Base-by-base conservation (phyloP, 1,139 yeast species). In the Arxiozyma slooffiae region DNA sequence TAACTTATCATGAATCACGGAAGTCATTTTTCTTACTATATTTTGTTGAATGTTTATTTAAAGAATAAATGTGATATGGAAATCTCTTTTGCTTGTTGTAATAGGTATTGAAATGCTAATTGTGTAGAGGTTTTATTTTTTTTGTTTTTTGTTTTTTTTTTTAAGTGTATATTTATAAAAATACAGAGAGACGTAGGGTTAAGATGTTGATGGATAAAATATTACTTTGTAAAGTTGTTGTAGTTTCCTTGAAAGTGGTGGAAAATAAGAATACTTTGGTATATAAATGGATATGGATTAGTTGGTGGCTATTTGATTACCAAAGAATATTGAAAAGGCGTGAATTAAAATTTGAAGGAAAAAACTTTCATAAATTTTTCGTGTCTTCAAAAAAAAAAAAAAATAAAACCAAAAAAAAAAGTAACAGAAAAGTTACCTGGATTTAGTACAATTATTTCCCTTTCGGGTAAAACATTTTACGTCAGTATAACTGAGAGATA, bases 1-100 rank as follows among this genome's bases (percentile, higher is more conserved):
- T 22, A 53, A 44, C 24, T 48, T 41, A 17, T 51, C 50, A 41
- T 46, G 48, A 7, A 50, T 49, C 18, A 46, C 46, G 11, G 54
- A 44, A 9, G 53, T 47, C 53, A 53, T 47, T 11, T 42, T 24
- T 40, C 20, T 16, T 38, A 9, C 23, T 24, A 23, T 40, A 22
- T 24, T 23, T n/a, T 22, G 18, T 39, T 22, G 14, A 21, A 24
- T 38, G 20, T 3, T 16, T 30, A 30, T 30, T 30, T 14, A 30
- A 30, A 30, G n/a, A 30, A 14, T 14, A 30, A 14, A 11, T 30
- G 14, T 5, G 36, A 11, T 26, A 7, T 26, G 9, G 6, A n/a
- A 30, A 30, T 30, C 36, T 30, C n/a, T 30, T 30, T 30, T 30
- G n/a, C n/a, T 30, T 30, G 36, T 30, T 30, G 14, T 30, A 14